phyloP scores from a whole-genome alignment of 306 rosid species.

The Sphenostylis stenocarpa region DNA sequence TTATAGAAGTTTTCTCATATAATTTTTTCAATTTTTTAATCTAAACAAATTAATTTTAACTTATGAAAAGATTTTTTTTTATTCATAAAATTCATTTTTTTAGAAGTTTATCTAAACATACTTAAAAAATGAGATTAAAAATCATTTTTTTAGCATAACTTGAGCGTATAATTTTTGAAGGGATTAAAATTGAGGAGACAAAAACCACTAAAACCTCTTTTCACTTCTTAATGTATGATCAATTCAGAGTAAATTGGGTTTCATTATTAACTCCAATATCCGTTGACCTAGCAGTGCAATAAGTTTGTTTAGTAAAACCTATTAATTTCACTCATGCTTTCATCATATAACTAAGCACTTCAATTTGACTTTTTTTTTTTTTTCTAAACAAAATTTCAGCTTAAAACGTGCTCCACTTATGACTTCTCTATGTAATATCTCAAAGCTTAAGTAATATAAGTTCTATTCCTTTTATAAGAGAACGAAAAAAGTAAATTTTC shows the following conservation, averaged over 20 bases:
- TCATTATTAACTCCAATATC: conserved; percentile 20
- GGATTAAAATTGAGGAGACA: neutral
- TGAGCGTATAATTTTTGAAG: no score
- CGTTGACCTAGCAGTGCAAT: conserved; percentile 12
- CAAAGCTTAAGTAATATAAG: neutral
- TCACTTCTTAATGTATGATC: neutral
- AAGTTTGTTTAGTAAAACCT: conserved; percentile 18
- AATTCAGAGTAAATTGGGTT: neutral
- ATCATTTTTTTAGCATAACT: no score
- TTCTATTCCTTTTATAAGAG: neutral
- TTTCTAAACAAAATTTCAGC: neutral
- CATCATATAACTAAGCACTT: conserved; percentile 21
- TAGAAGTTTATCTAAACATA: no score
- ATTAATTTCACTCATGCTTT: conserved; percentile 27
- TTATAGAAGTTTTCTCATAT: no score
- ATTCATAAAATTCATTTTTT: no score
- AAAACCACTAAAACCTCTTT: neutral
- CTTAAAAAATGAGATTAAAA: no score
- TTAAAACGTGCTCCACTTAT: conserved; percentile 10
- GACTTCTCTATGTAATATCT: neutral
- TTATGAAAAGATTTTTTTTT: no score
- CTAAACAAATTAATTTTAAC: no score
- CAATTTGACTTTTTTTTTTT: conserved; percentile 6
- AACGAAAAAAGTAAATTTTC: neutral
- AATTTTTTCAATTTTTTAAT: no score